Percentiles rank a stretch among this genome's conserved stretches.
These are phyloP conservation scores for Dictyostelium firmibasis DNA, from an alignment of 78 protist genomes.

Conservation along the genomic window DNA sequence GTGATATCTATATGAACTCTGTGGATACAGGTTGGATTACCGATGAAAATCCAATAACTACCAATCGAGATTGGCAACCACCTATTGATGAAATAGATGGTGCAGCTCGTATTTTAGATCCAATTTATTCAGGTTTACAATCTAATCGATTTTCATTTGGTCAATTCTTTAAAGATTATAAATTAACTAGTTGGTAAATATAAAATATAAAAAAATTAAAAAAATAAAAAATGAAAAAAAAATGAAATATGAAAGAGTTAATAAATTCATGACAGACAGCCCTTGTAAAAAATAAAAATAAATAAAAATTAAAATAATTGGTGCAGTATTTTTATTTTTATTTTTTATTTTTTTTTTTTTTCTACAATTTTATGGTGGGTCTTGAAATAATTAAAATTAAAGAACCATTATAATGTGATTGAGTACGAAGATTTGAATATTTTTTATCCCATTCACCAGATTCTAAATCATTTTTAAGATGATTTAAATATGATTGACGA, in stretches of 20 bases:
- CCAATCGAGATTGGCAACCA: slow-evolving; percentile 43
- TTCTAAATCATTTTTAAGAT: not conserved
- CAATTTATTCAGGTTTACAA: slow-evolving; percentile 58
- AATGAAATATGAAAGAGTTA: no score
- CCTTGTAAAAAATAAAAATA: no score
- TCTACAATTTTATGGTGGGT: no score
- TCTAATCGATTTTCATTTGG: not conserved
- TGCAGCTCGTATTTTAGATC: slow-evolving; percentile 95
- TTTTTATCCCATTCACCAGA: slow-evolving; percentile 25
- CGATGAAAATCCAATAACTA: slow-evolving; percentile 41
- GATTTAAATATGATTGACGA: not conserved
- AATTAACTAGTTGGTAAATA: slow-evolving; percentile 1
- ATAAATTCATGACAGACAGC: no score
- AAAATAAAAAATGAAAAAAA: no score
- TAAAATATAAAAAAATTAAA: no score
- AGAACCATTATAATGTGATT: not conserved
- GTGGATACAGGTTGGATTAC: slow-evolving; percentile 90
- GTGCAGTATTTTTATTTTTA: no score
- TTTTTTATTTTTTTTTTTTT: not conserved
- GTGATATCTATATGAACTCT: slow-evolving; percentile 87
- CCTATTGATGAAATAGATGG: slow-evolving; percentile 97
- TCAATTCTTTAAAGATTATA: slow-evolving; percentile 25
- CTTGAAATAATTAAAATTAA: not conserved
- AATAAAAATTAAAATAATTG: no score
- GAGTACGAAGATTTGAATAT: not conserved